Conservation (phyloP, 768 basidiomycete genomes). For the Tulasnella sp. region DNA sequence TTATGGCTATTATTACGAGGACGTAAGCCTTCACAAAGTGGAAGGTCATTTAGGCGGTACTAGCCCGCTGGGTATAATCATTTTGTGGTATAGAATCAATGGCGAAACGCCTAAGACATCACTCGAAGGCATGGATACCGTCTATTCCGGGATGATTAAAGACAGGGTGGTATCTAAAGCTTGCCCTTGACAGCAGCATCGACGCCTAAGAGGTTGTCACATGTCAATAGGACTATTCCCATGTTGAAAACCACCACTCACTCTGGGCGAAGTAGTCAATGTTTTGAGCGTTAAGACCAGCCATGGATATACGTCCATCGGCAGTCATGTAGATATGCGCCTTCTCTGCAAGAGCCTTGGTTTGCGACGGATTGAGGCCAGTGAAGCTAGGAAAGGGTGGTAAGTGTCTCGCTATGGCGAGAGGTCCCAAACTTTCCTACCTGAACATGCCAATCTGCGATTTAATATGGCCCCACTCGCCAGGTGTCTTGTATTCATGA, state of each 20-base stretch:
- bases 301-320: slow-evolving; percentile 90
- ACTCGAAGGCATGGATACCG: slow-evolving; percentile 5
- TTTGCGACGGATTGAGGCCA: slow-evolving; percentile 66
- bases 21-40: neutral
- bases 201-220: neutral
- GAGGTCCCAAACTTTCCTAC: slow-evolving; percentile 31
- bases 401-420: neutral
- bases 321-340: slow-evolving; percentile 91
- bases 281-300: slow-evolving; percentile 72
- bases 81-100: no score
- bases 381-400: slow-evolving; percentile 49
- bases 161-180: slow-evolving; percentile 11
- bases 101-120: neutral
- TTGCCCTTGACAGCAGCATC: slow-evolving; percentile 15
- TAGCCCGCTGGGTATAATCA: no score
- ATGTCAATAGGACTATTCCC: neutral
- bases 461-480: slow-evolving; percentile 90
- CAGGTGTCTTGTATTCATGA: slow-evolving; percentile 74
- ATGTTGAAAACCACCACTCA: slow-evolving; percentile 34
- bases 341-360: slow-evolving; percentile 70
- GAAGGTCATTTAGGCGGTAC: neutral
- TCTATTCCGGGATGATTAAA: slow-evolving; percentile 6
- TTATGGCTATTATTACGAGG: slow-evolving; percentile 28
- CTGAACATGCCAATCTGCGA: slow-evolving; percentile 98
- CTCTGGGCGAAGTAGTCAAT: slow-evolving; percentile 83